Base-by-base conservation (phyloP, 164 flowering plant genomes). In the Aristolochia californica region DNA sequence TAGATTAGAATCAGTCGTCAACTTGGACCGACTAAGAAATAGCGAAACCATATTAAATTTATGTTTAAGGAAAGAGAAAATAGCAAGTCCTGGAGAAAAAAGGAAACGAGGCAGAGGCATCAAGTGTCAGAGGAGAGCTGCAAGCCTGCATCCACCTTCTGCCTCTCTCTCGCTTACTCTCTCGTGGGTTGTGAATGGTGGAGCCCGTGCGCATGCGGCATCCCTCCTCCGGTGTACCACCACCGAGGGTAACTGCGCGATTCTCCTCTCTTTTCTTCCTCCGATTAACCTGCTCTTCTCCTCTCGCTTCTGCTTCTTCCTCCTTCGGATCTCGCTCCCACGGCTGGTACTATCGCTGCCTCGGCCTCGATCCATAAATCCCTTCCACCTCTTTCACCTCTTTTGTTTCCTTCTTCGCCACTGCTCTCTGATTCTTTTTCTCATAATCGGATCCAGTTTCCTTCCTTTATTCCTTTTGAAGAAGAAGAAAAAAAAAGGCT, bases 341-440 rank as follows among this genome's bases (percentile, higher is more conserved):
- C 62, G 85, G 90, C 80, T 87, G 91, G 97, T 87, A 83, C 86
- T 80, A 74, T 72, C 91, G 95, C 91, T 89, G 97, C 95, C 64
- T 79, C 69, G 91, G 97, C 61, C 53, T 86, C 60, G 97, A 88
- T 77, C 96, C 96, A 2, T 88, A 68, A 82, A 61, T 24, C 45
- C 5, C 17, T 34, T 16, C 27, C 18, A 8, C 22, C 21, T 16
- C 5, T 27, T 4, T 59, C 9, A 18, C n/a, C 14, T 23, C 52
- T 24, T 13, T 18, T 34, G 34, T 9, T 49, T n/a, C 0, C 14
- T 48, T 25, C 9, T 1, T 26, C 21, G 5, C 28, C 14, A 11
- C 27, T 27, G 10, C 22, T 27, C 24, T 14, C 43, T 18, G 14
- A 15, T 13, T 2, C 7, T 54, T 18, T 26, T 26, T 20, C 40